phyloP scores from a whole-genome alignment of 352 stramenopile species.

The Aphanomyces stellatus region DNA sequence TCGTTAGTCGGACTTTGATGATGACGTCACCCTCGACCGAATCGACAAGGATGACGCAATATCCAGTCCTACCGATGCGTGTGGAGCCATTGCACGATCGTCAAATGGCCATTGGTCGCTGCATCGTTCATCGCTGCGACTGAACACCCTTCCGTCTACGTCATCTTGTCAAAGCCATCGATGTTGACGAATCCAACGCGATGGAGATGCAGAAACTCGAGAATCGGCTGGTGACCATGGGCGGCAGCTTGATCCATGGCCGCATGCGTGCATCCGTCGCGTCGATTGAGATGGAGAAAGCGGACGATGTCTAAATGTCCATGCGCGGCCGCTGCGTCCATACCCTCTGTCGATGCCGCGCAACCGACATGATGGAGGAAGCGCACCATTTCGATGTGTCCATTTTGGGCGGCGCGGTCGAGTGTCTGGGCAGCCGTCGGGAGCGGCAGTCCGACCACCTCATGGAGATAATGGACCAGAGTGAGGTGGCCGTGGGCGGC shows the following conservation, averaged over 20 bases:
- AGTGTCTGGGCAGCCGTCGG: background rate
- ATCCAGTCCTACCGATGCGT: conserved; percentile 18
- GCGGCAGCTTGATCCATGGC: conserved; percentile 2
- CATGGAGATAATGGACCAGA: background rate
- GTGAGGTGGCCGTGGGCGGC: background rate
- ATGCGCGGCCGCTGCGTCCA: background rate
- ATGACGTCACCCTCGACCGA: too few species aligned
- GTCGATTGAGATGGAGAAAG: background rate
- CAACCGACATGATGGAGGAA: conserved; percentile 11
- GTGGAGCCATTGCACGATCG: conserved; percentile 21
- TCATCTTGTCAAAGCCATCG: background rate
- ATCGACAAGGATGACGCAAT: too few species aligned
- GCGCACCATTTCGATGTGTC: background rate
- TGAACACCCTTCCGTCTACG: background rate
- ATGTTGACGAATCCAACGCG: background rate
- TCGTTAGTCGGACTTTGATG: too few species aligned
- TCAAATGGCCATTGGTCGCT: conserved; percentile 17
- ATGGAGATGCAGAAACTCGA: background rate
- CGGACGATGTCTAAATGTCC: conserved; percentile 4
- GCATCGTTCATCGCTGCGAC: conserved; percentile 20
- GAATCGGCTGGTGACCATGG: background rate
- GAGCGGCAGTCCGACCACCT: background rate
- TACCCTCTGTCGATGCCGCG: background rate
- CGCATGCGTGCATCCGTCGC: background rate
- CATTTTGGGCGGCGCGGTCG: background rate